These are phyloP conservation scores for Paracoccidioides brasiliensis DNA, from an alignment of 2,329 filamentous ascomycete species.

Conservation along the genomic window DNA sequence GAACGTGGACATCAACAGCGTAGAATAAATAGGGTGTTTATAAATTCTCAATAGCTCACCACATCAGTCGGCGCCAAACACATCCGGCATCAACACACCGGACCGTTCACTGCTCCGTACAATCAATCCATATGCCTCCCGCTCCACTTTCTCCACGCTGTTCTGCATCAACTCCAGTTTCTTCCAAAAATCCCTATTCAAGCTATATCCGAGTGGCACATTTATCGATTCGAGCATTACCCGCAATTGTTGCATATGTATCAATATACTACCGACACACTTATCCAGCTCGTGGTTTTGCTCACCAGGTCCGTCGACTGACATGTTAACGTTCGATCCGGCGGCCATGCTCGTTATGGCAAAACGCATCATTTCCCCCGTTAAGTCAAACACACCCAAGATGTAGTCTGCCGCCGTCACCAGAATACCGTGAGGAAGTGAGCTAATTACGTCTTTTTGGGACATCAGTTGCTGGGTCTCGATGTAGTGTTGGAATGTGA, in stretches of 20 bases:
- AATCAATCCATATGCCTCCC: constrained; percentile 71
- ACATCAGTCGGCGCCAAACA: constrained; percentile 34
- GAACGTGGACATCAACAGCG: not conserved
- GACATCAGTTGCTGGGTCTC: constrained; percentile 61
- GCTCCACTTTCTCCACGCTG: constrained; percentile 90
- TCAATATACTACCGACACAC: constrained; percentile 45
- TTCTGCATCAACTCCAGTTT: constrained; percentile 79
- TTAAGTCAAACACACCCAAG: constrained; percentile 82
- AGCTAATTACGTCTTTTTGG: constrained; percentile 43
- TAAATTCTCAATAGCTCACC: constrained; percentile 23
- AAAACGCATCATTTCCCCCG: constrained; percentile 94
- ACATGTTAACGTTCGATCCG: constrained; percentile 33
- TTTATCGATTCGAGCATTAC: constrained; percentile 63
- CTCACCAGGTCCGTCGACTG: constrained; percentile 6
- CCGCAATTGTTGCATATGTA: constrained; percentile 67
- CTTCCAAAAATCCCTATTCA: constrained; percentile 53
- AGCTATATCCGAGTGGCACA: constrained; percentile 38
- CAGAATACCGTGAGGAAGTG: constrained; percentile 39
- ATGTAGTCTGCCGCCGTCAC: constrained; percentile 77
- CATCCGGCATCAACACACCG: constrained; percentile 81
- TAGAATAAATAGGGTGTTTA: not conserved
- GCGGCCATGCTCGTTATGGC: constrained; percentile 79
- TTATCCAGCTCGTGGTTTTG: constrained; percentile 14
- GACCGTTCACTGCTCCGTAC: constrained; percentile 81
- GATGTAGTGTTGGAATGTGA: constrained; percentile 82